Conservation (phyloP, 2,329 filamentous ascomycete species). For the Ambrosiella beaveri region DNA sequence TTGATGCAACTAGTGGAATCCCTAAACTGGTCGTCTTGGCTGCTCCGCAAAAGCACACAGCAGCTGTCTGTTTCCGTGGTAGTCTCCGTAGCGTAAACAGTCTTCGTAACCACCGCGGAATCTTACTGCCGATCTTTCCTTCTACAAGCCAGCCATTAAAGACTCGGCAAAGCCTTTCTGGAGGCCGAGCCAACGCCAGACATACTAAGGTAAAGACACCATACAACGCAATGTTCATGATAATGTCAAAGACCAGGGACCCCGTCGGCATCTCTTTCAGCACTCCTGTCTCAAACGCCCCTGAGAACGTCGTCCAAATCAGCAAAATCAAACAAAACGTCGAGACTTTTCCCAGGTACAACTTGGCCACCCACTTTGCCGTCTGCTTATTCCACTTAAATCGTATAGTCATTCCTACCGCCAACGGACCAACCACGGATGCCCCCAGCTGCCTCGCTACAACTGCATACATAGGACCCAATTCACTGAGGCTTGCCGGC, state of each 20-base stretch:
- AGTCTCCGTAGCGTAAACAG: constrained; percentile 34
- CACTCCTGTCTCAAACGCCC: constrained; percentile 45
- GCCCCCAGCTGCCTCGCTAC: constrained; percentile 54
- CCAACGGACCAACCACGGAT: constrained; percentile 47
- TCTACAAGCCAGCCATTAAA: constrained; percentile 22
- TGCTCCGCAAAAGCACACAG: constrained; percentile 56
- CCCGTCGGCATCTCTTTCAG: constrained; percentile 38
- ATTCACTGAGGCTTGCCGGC: constrained; percentile 32
- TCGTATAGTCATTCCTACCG: constrained; percentile 42
- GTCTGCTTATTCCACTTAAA: constrained; percentile 33
- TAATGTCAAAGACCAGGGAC: constrained; percentile 48
- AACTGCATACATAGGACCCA: constrained; percentile 44
- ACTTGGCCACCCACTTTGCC: constrained; percentile 32
- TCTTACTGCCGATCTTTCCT: constrained; percentile 16
- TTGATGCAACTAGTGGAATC: constrained; percentile 49
- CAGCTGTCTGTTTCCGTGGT: constrained; percentile 44
- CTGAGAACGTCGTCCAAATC: constrained; percentile 49
- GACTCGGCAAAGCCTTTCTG: constrained; percentile 18
- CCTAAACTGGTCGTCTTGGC: constrained; percentile 57
- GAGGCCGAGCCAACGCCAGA: constrained; percentile 31
- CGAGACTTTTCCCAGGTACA: constrained; percentile 34
- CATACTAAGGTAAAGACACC: constrained; percentile 45
- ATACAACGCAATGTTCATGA: constrained; percentile 49
- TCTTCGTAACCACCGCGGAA: constrained; percentile 19
- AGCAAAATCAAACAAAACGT: constrained; percentile 30